These are phyloP conservation scores for Lactarius hatsudake DNA, from an alignment of 768 basidiomycete genomes.

Conservation along the genomic window DNA sequence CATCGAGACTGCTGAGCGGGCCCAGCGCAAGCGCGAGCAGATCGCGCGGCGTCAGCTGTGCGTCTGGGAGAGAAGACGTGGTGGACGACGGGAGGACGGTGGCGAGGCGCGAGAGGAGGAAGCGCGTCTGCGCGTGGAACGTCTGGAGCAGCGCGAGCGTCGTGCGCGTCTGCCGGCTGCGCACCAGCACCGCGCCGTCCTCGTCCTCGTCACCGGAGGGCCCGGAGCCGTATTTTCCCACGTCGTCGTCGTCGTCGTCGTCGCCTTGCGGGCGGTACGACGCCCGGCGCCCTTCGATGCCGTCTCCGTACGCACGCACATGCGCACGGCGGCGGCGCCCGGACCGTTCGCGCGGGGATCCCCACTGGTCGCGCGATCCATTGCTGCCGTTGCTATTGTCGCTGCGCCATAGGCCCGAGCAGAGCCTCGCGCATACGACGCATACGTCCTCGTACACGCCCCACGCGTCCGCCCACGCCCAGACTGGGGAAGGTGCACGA, in stretches of 20 bases:
- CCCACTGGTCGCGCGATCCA: neutral
- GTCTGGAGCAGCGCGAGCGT: too few relatives aligned
- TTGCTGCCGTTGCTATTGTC: slow-evolving; percentile 32
- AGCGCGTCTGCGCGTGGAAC: too few relatives aligned
- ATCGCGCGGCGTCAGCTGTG: slow-evolving; percentile 23
- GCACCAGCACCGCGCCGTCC: slow-evolving; percentile 44
- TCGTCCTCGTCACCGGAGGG: too few relatives aligned
- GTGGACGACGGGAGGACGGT: neutral
- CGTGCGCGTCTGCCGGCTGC: slow-evolving; percentile 33
- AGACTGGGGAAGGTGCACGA: too few relatives aligned
- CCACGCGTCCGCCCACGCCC: slow-evolving; percentile 35
- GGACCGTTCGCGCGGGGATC: neutral
- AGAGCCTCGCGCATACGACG: slow-evolving; percentile 76
- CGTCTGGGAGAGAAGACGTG: too few relatives aligned
- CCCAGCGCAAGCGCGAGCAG: slow-evolving; percentile 67
- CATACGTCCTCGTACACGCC: slow-evolving; percentile 84
- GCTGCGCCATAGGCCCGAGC: slow-evolving; percentile 68
- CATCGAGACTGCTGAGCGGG: slow-evolving; percentile 67
- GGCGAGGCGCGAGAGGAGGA: neutral
- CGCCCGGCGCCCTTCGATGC: neutral
- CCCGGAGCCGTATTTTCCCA: too few relatives aligned
- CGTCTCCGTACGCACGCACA: slow-evolving; percentile 58
- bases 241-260: too few relatives aligned
- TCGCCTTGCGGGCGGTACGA: slow-evolving; percentile 21
- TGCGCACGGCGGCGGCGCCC: slow-evolving; percentile 30